Percentiles rank a stretch among this genome's conserved stretches.
Conservation (phyloP, 2,329 filamentous ascomycete species). For the Colletotrichum tofieldiae region DNA sequence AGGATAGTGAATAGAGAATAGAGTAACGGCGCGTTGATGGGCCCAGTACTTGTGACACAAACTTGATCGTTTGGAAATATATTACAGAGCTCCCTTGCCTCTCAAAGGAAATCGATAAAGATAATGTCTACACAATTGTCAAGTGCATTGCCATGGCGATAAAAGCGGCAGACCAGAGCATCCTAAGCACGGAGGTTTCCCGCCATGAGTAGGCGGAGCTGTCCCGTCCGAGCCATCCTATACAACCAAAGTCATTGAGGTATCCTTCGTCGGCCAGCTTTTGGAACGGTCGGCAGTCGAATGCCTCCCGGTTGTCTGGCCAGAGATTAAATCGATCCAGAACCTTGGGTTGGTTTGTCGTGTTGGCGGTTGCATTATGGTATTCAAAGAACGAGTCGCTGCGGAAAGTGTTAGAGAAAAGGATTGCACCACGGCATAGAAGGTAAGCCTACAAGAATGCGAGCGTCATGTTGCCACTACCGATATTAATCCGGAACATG, state of each 20-base stretch:
- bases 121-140: no score
- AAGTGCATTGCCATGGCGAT: background rate
- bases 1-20: conserved; percentile 4
- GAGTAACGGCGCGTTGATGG: background rate
- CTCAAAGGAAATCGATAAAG: background rate
- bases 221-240: background rate
- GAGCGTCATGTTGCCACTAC: background rate
- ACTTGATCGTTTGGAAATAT: background rate
- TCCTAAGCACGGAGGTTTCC: background rate
- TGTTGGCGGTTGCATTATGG: conserved; percentile 5
- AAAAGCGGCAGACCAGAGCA: background rate
- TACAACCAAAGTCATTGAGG: background rate
- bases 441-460: conserved; percentile 1
- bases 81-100: no score
- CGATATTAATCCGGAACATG: background rate
- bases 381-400: conserved; percentile 1
- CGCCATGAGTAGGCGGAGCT: background rate
- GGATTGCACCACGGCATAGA: background rate
- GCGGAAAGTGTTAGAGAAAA: background rate
- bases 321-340: background rate
- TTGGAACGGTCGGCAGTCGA: background rate
- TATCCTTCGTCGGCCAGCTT: background rate
- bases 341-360: background rate
- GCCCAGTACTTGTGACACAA: background rate
- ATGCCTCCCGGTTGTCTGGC: background rate